A percentile compares a stretch with the other conserved stretches of the same genome.
Conservation (phyloP, 805 yeast species). For the Huiozyma sinensis region DNA sequence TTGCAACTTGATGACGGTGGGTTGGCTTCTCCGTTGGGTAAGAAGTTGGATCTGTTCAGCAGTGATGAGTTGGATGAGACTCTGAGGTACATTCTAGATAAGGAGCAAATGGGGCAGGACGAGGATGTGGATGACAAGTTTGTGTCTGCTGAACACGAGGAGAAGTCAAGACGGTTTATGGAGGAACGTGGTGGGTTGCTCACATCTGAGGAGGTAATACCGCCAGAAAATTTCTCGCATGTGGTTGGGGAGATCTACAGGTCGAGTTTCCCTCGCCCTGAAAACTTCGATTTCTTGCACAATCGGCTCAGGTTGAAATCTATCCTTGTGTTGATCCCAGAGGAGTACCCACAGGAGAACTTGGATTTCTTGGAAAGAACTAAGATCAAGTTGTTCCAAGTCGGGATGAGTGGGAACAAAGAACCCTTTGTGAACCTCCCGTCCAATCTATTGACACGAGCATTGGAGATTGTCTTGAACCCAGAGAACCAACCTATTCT, state of each 20-base stretch:
- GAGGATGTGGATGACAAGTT: constrained; percentile 16
- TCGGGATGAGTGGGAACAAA: constrained; percentile 91
- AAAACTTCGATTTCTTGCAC: constrained; percentile 62
- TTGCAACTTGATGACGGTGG: background rate
- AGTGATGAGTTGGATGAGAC: background rate
- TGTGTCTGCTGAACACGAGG: constrained; percentile 14
- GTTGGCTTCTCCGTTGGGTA: background rate
- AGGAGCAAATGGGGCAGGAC: constrained; percentile 11
- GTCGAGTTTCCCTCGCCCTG: constrained; percentile 80
- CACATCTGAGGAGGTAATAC: constrained; percentile 19
- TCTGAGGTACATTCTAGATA: background rate
- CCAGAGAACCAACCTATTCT: constrained; percentile 86
- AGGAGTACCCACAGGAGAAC: constrained; percentile 78
- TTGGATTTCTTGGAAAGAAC: constrained; percentile 48
- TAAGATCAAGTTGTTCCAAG: constrained; percentile 63
- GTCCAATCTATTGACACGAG: constrained; percentile 59
- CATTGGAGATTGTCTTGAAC: constrained; percentile 68
- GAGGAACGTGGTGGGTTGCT: constrained; percentile 1
- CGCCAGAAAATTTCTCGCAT: constrained; percentile 89
- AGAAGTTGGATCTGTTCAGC: background rate
- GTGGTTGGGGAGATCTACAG: constrained; percentile 74
- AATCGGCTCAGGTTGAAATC: constrained; percentile 52
- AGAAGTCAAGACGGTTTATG: constrained; percentile 7
- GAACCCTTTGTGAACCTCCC: constrained; percentile 82
- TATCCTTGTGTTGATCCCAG: constrained; percentile 78